Conservation (phyloP, 2,329 filamentous ascomycete genomes). For the Dothiorella sarmentorum region DNA sequence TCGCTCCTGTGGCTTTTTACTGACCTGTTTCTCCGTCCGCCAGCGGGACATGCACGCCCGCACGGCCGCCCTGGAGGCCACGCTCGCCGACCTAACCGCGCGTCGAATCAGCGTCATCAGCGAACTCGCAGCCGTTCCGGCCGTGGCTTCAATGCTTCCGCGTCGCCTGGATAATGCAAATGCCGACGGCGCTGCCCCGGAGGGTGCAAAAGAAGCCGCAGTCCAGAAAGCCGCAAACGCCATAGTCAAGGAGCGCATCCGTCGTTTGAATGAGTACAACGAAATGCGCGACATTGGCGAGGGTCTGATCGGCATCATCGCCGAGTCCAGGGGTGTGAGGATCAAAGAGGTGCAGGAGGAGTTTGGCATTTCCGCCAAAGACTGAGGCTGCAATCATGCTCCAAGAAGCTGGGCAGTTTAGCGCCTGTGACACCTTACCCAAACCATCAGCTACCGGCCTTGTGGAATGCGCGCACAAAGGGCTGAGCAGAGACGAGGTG, state of each 20-base stretch:
- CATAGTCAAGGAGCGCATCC: slow-evolving; percentile 62
- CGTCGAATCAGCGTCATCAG: slow-evolving; percentile 39
- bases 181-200: background rate
- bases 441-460: background rate
- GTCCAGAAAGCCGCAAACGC: slow-evolving; percentile 46
- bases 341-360: slow-evolving; percentile 49
- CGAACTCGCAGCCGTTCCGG: slow-evolving; percentile 29
- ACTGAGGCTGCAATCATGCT: slow-evolving; percentile 31
- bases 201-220: slow-evolving; percentile 29
- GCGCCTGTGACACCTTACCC: background rate
- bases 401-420: background rate
- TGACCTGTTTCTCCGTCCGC: background rate
- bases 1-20: slow-evolving; percentile 2
- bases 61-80: slow-evolving; percentile 34
- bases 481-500: background rate
- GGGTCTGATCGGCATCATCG: slow-evolving; percentile 64
- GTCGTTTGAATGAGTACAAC: slow-evolving; percentile 65
- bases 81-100: slow-evolving; percentile 45
- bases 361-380: slow-evolving; percentile 43
- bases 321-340: slow-evolving; percentile 59
- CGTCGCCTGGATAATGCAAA: slow-evolving; percentile 24
- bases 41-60: slow-evolving; percentile 3
- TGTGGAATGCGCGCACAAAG: background rate
- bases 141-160: slow-evolving; percentile 33
- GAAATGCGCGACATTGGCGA: slow-evolving; percentile 67